Base-by-base conservation (phyloP, 2,329 filamentous ascomycete genomes). In the Huntiella moniliformis region DNA sequence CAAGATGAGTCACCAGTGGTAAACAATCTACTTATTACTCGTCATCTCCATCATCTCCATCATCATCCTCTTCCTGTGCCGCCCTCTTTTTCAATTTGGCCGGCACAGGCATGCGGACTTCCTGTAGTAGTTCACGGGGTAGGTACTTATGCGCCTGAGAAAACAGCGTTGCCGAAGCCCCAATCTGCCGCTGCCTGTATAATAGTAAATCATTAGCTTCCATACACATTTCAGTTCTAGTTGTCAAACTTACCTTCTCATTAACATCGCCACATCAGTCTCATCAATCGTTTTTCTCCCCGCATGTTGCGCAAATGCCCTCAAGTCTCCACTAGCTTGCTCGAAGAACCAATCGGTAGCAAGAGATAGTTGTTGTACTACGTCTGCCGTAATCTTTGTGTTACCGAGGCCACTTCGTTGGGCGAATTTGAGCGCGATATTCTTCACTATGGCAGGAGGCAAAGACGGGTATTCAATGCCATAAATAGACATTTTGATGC, bases 341-440 rank as follows among this genome's bases (percentile, higher is more conserved):
- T 92, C 84, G 58, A 94, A 93, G 60, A 86, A 94, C 80, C 84
- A 91, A 51, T 92, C 83, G 2, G 82, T 82, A 1, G 85, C 83
- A 57, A 85, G 79, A 55, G 79, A 77, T 45, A 94, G 74, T 4
- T 79, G 79, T 28, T 73, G 70, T 34, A 93, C 63, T 1, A 82
- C 78, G 44, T 91, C 82, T 39, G 80, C 75, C 48, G 70, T 76
- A 40, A 93, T 72, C 52, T 79, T 82, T 4, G 73, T 65, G 53
- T 79, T 83, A 53, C 70, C 70, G 7, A 70, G 66, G 15, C 77
- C 76, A 38, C 77, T 73, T 3, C 73, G 74, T 53, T 77, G 75
- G 15, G 80, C 71, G 55, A 85, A 83, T 1, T 73, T 79, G 32
- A 77, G 78, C 5, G 79, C 79, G 2, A 85, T 62, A 51, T 75